A percentile compares a stretch with the other conserved stretches of the same genome.
These are phyloP conservation scores for Stygiomarasmius scandens DNA, from an alignment of 1,284 basidiomycete genomes.

Conservation along the genomic window DNA sequence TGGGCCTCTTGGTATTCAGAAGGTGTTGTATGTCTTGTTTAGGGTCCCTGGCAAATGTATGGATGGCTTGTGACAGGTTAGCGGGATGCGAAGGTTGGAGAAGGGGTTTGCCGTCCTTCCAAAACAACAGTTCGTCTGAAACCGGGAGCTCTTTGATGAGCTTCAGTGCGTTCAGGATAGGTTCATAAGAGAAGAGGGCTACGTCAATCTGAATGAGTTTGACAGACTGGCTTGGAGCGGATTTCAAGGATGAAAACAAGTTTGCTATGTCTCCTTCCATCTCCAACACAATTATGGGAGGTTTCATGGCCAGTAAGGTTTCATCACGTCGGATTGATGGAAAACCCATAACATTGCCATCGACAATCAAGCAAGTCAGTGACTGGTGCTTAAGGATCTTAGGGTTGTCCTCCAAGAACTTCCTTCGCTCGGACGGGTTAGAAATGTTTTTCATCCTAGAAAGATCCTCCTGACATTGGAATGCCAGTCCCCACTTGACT, in stretches of 20 bases:
- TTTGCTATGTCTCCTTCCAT: constrained; percentile 45
- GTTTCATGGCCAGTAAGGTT: constrained; percentile 45
- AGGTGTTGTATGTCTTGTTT: constrained; percentile 42
- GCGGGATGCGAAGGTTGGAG: constrained; percentile 13
- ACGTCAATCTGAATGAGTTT: constrained; percentile 61
- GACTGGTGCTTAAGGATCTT: constrained; percentile 55
- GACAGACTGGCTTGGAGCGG: constrained; percentile 33
- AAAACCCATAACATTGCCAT: constrained; percentile 52
- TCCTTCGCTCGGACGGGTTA: constrained; percentile 29
- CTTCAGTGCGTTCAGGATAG: constrained; percentile 57
- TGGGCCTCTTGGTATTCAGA: constrained; percentile 37
- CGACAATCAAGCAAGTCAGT: constrained; percentile 50
- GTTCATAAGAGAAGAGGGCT: constrained; percentile 63
- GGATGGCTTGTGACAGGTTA: constrained; percentile 29
- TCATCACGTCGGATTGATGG: constrained; percentile 57
- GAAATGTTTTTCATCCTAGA: constrained; percentile 22
- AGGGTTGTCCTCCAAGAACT: constrained; percentile 40
- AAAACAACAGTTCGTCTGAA: constrained; percentile 51
- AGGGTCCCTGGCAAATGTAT: constrained; percentile 35
- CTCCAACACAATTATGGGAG: constrained; percentile 54
- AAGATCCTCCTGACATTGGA: constrained; percentile 47
- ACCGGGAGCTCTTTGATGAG: constrained; percentile 45
- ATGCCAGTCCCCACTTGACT: constrained; percentile 48
- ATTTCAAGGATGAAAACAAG: constrained; percentile 42
- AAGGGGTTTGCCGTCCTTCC: constrained; percentile 38